Base-by-base conservation (phyloP, 2,329 filamentous ascomycete species). In the Cladosporium sp. region DNA sequence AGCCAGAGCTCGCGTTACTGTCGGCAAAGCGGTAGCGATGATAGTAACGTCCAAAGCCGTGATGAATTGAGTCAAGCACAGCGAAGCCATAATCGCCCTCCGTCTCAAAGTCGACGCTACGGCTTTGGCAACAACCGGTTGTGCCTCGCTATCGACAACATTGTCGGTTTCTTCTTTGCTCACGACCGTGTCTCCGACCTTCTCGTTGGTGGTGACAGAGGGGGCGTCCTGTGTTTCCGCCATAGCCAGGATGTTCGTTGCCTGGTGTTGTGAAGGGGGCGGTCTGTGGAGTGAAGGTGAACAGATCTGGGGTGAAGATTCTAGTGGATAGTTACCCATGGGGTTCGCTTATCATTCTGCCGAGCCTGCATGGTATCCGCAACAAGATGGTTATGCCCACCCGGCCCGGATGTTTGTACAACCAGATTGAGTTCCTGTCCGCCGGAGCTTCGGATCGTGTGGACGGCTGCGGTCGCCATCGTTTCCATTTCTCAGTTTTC, bases 1-100 rank as follows among this genome's bases (percentile, higher is more conserved):
- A 16, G 81, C 80, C 43, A 61, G 1, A n/a, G 46, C 28, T 32
- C 58, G 26, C 21, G 58, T 61, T 59, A 89, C 88, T 0, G 85
- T 87, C 0, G 87, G 86, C 0, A 88, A 77, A 1, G 86, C 85
- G 2, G 87, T 88, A 0, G 86, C 85, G 63, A 88, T 81, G 67
- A 88, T 88, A 0, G 86, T 87, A 6, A 61, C 43, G 30, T 61
- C 58, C 6, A 61, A 26, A 7, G 58, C 58, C 6, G 58, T 53
- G 43, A 51, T 61, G n/a, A 61, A 61, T 13, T 61, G 58, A 2
- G 58, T 51, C 26, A 61, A 46, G 7, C 43, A 61, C 13, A 61
- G n/a, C 43, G 58, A 32, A 10, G 28, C 58, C 43, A 61, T 61
- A n/a, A 46, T 61, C 21, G 58, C 30, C 11, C 58, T 49, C 18